Evolutionary conservation across 1,284 basidiomycete species (phyloP).

Genomic region (Leccinum brunneo-olivaceum): DNA sequence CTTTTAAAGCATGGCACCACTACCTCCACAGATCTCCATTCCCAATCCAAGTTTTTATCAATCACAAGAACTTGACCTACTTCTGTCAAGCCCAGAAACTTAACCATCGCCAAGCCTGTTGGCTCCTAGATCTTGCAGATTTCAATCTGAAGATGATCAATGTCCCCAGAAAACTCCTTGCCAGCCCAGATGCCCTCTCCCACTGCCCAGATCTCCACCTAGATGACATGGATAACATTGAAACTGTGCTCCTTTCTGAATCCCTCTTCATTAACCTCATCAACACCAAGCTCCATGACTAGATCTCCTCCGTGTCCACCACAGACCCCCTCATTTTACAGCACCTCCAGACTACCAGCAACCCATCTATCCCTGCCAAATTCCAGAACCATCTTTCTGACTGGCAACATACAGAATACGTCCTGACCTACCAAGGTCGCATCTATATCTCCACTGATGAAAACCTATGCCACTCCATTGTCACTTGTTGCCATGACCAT

Average conservation of each 20-base stretch:
- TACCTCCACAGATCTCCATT: no score
- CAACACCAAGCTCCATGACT: not conserved
- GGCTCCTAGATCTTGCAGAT: conserved; percentile 31
- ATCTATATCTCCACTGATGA: not conserved
- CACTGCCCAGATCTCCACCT: not conserved
- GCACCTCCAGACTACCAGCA: not conserved
- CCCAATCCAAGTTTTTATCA: no score
- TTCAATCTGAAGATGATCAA: conserved; percentile 36
- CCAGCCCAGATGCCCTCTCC: conserved; percentile 36
- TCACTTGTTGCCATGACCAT: not conserved
- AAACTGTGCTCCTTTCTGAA: not conserved
- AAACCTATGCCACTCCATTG: not conserved
- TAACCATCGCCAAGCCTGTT: no score
- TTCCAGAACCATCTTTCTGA: not conserved
- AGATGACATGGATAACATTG: not conserved
- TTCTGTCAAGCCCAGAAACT: no score
- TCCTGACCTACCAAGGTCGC: not conserved
- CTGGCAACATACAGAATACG: not conserved
- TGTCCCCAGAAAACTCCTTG: conserved; percentile 30
- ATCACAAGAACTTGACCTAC: no score
- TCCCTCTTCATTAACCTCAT: not conserved
- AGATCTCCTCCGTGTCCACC: not conserved
- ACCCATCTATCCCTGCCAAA: not conserved
- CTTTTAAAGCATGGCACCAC: no score
- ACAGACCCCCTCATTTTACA: not conserved